Base-by-base conservation (phyloP, 2,329 filamentous ascomycete genomes). In the Blastomyces gilchristii region DNA sequence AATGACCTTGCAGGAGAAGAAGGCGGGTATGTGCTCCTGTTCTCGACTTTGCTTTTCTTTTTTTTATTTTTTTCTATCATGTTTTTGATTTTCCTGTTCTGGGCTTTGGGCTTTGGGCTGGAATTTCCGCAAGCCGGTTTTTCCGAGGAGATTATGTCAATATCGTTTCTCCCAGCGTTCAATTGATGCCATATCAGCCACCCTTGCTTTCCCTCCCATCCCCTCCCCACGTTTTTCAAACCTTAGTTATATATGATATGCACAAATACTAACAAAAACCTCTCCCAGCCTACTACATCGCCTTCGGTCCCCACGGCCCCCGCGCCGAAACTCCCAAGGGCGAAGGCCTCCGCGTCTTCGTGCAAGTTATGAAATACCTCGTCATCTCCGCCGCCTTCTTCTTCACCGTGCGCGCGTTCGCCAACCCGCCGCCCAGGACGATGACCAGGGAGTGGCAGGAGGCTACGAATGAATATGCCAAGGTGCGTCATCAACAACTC, bases 371-470 rank as follows among this genome's bases (percentile, higher is more conserved):
- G 65, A 76, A 87, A 71, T 88, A 90, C 73, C 73, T 95, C 68
- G 81, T 78, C 67, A 83, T 81, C 71, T 87, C 87, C 69, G 78
- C 88, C 70, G 83, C 78, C 68, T 66, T 97, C 77, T 97, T 97
- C 81, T 81, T 81, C 71, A 67, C 78, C 71, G 84, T 89, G 75
- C 89, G 92, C 72, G 69, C 83, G 69, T 87, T 90, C 76, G 91
- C 89, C 72, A 83, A 85, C 75, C 84, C 85, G 65, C 73, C 84
- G 67, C 94, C 94, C 69, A 81, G 82, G 77, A 96, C 93, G 73
- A 96, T 99, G 92, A 93, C 83, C 81, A 89, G 90, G 83, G 94
- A 99, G 80, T 97, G 89, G 86, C 91, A 99, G 82, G 91, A 97
- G 82, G 88, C 88, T 71, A 84, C 87, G 70, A 96, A 99, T 80